Base-by-base conservation (phyloP, 371 early-diverging fungal species). In the Circinella minor region DNA sequence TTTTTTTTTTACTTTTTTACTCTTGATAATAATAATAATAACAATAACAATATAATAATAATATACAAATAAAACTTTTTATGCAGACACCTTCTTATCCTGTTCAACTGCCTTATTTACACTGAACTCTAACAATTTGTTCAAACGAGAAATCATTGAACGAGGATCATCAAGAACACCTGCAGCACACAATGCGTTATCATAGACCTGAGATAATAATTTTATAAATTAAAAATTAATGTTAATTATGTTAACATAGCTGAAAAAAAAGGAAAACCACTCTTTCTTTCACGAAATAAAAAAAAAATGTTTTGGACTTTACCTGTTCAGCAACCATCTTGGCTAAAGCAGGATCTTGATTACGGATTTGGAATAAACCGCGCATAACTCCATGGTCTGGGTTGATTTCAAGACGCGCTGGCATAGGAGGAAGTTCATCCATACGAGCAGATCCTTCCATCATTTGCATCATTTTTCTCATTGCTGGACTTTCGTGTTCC, bases 331-430 rank as follows among this genome's bases (percentile, higher is more conserved):
- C 84, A 17, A 92, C 80, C 77, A 88, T 81, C 70, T 85, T 88
- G 64, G 92, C 91, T 43, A 92, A 81, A 36, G 77, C 88, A 43
- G 91, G 89, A 71, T 92, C 71, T 37, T 77, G 72, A 60, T 80
- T 73, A 74, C 88, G 89, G 55, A 92, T 80, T 18, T 80, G 71
- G 73, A 82, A 87, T 59, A 94, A 77, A 43, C 90, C 89, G 60
- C 80, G 79, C 82, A 95, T 91, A 57, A 95, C 85, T 4, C 93
- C 87, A 72, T 94, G 92, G 66, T 89, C 84, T 57, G 94, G 90
- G 74, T 96, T 97, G 78, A 98, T 93, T 79, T 97, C 96, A 17
- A 98, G 80, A 37, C 77, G 88, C 38, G 89, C 81, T 15, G 86
- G 86, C 36, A 75, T 74, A 61, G 90, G 78, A 61, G 85, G 83